Base-by-base conservation (phyloP, 1,284 basidiomycete species). In the Boletus smithii region DNA sequence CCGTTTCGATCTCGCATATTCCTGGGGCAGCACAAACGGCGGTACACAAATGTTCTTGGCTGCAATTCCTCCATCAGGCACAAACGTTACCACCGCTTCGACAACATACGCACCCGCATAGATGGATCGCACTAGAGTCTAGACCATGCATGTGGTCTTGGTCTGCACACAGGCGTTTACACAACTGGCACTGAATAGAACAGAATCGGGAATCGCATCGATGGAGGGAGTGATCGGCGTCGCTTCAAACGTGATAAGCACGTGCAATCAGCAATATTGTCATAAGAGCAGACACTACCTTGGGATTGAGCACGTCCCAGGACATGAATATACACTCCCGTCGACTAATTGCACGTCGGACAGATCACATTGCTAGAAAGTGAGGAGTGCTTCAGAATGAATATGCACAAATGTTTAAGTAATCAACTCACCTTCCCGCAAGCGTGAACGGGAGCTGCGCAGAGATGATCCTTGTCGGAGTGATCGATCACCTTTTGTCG, bases 1-100 rank as follows among this genome's bases (percentile, higher is more conserved):
- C 66, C 0, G 74, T 79, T 30, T 79, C 77, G 5, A 83, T 80
- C 46, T 80, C 70, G 48, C 80, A 81, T 20, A 77, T 76, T 0
- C 80, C 81, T 0, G 57, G 53, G 0, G 72, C 66, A 31, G 64
- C 53, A 53, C 81, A 83, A 2, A 62, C 32, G 0, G 65, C 61
- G 8, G 55, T 48, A 56, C 81, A 83, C 14, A 67, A 45, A 58
- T 83, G 80, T 8, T 71, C 66, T 67, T 81, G 70, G 1, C 77
- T 79, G 52, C 18, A n/a, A 2, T 52, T 48, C 18, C 13, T 29
- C 2, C 9, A 35, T 54, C 13, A 53, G 30, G 7, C 32, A 33
- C 10, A 27, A n/a, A 9, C 9, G 4, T 43, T 8, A 38, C 4
- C 1, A 18, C 20, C 2, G 3, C 7, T 3, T 14, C 4, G 24